These are phyloP conservation scores for Aspergillus indologenus DNA, from an alignment of 495 filamentous ascomycete genomes.

Conservation along the genomic window DNA sequence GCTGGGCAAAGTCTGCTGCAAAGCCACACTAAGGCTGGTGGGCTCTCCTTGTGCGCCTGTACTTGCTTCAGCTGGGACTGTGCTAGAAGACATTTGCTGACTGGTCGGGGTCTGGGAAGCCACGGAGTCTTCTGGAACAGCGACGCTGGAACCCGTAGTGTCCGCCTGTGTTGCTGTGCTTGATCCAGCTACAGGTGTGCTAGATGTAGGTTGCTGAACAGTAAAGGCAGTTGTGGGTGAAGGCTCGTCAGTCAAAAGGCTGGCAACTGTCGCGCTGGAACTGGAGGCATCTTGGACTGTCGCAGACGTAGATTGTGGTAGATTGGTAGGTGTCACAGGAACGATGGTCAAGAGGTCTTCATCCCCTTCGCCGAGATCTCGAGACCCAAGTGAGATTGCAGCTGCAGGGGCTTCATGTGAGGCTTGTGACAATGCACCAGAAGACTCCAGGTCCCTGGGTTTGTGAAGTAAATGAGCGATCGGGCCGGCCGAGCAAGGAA, in stretches of 20 bases:
- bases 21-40: not conserved
- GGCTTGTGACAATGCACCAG: not conserved
- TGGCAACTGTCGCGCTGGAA: not conserved
- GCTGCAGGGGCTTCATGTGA: not conserved
- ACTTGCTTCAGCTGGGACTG: not conserved
- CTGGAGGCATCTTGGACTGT: not conserved
- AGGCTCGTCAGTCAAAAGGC: not conserved
- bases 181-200: too few relatives aligned
- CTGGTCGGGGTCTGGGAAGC: not conserved
- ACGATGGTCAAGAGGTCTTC: conserved; percentile 19
- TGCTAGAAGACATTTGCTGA: not conserved
- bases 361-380: not conserved
- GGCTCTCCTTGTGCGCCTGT: not conserved
- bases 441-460: conserved; percentile 1
- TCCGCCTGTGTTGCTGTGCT: not conserved
- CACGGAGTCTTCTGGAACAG: not conserved
- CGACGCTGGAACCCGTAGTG: not conserved
- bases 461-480: conserved; percentile 23
- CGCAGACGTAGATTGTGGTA: not conserved
- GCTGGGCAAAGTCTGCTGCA: not conserved
- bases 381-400: not conserved
- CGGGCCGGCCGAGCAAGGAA: conserved; percentile 37
- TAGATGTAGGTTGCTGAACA: too few relatives aligned
- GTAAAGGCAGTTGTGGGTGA: too few relatives aligned
- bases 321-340: conserved; percentile 16